Percentiles rank a stretch among this genome's conserved stretches.
Evolutionary conservation across 2,329 filamentous ascomycete species (phyloP).

Genomic region (Stachybotrys elegans): DNA sequence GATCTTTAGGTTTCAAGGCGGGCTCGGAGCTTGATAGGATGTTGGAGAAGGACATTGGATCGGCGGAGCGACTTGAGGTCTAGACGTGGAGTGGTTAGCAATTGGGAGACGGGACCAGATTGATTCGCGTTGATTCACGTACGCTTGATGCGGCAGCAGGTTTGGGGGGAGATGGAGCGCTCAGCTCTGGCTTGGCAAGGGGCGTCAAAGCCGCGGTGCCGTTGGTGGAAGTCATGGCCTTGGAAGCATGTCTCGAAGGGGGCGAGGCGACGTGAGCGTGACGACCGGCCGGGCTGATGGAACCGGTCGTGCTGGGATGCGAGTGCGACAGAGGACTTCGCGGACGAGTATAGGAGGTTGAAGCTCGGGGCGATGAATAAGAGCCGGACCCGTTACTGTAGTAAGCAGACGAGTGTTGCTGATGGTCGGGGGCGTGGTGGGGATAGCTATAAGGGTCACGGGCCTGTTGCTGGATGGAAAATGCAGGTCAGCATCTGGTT

Average conservation of each 20-base stretch:
- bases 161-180: conserved; percentile 34
- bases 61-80: conserved; percentile 68
- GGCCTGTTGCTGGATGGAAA: conserved; percentile 28
- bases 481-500: conserved; percentile 19
- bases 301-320: conserved; percentile 38
- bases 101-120: conserved; percentile 4
- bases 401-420: conserved; percentile 37
- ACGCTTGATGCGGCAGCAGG: conserved; percentile 31
- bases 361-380: conserved; percentile 43
- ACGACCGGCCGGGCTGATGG: conserved; percentile 37
- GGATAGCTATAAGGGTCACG: conserved; percentile 48
- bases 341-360: conserved; percentile 37
- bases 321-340: conserved; percentile 48
- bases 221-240: conserved; percentile 34
- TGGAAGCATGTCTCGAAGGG: conserved; percentile 36
- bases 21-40: conserved; percentile 80
- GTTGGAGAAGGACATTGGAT: conserved; percentile 94
- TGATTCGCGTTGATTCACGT: conserved; percentile 16
- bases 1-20: conserved; percentile 43
- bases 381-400: conserved; percentile 44
- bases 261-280: conserved; percentile 43
- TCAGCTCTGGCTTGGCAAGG: conserved; percentile 33
- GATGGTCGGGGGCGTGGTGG: conserved; percentile 35
- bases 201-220: conserved; percentile 31
- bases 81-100: conserved; percentile 25